Evolutionary conservation across 768 basidiomycete genomes (phyloP).

Genomic region (Lactifluus piperatus): DNA sequence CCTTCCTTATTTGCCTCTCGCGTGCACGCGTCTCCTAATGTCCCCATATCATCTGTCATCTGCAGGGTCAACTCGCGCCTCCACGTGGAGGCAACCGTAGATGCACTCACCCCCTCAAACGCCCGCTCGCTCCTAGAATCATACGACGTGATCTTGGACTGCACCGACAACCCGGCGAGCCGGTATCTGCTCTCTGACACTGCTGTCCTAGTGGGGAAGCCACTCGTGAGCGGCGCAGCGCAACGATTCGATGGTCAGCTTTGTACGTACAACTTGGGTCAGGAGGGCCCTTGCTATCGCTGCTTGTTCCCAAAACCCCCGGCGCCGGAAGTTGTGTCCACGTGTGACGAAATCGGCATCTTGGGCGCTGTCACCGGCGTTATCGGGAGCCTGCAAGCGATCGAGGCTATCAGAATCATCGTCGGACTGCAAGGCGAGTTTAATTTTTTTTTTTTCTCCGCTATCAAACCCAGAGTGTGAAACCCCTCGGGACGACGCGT

Average conservation of each 20-base stretch:
- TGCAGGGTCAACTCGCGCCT: slow-evolving; percentile 68
- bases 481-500: too few relatives aligned
- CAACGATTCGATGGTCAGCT: slow-evolving; percentile 79
- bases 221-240: slow-evolving; percentile 90
- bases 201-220: slow-evolving; percentile 63
- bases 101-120: slow-evolving; percentile 51
- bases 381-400: slow-evolving; percentile 83
- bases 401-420: slow-evolving; percentile 79
- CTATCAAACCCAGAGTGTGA: too few relatives aligned
- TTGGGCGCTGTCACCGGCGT: slow-evolving; percentile 84
- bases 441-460: background rate
- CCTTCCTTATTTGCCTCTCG: background rate
- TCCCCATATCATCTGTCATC: background rate
- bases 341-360: slow-evolving; percentile 85
- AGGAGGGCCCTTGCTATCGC: slow-evolving; percentile 81
- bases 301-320: slow-evolving; percentile 87
- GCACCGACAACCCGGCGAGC: slow-evolving; percentile 88
- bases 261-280: slow-evolving; percentile 61
- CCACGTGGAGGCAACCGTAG: slow-evolving; percentile 44
- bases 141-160: slow-evolving; percentile 82
- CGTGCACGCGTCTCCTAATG: background rate
- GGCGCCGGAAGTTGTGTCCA: slow-evolving; percentile 49
- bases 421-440: slow-evolving; percentile 53
- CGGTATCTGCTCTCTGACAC: slow-evolving; percentile 90
- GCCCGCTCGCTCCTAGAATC: slow-evolving; percentile 49